These are phyloP conservation scores for Cryptosporidium muris DNA, from an alignment of 169 alveolate genomes.

Conservation along the genomic window DNA sequence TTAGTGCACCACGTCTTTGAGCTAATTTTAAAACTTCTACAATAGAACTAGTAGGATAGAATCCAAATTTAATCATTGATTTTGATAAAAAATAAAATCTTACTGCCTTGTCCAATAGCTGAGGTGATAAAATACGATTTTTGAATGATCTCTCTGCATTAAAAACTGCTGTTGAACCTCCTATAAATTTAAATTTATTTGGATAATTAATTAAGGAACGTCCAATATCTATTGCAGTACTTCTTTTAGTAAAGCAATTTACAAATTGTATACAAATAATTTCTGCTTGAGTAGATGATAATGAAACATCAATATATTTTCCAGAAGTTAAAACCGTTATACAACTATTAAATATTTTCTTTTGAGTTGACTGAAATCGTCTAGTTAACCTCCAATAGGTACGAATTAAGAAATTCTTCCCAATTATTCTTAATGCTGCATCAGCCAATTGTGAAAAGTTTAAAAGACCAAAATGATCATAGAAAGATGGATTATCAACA, in stretches of 20 bases:
- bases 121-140: constrained; percentile 39
- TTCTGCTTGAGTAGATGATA: constrained; percentile 29
- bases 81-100: constrained; percentile 45
- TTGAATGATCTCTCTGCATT: constrained; percentile 61
- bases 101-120: constrained; percentile 30
- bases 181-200: constrained; percentile 43
- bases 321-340: constrained; percentile 49
- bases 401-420: constrained; percentile 36
- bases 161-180: constrained; percentile 58
- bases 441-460: constrained; percentile 58
- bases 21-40: constrained; percentile 32
- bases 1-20: constrained; percentile 37
- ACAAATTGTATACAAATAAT: constrained; percentile 40
- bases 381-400: constrained; percentile 31
- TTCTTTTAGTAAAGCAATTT: constrained; percentile 38
- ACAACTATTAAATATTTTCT: constrained; percentile 38
- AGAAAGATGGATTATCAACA: constrained; percentile 12
- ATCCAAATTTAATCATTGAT: constrained; percentile 45
- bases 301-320: constrained; percentile 33
- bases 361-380: constrained; percentile 13
- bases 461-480: constrained; percentile 41
- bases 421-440: constrained; percentile 29
- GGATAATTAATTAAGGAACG: constrained; percentile 20
- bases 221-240: constrained; percentile 33
- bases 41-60: constrained; percentile 14